These are phyloP conservation scores for Trifolium pratense DNA, from an alignment of 306 rosid species.

Conservation along the genomic window DNA sequence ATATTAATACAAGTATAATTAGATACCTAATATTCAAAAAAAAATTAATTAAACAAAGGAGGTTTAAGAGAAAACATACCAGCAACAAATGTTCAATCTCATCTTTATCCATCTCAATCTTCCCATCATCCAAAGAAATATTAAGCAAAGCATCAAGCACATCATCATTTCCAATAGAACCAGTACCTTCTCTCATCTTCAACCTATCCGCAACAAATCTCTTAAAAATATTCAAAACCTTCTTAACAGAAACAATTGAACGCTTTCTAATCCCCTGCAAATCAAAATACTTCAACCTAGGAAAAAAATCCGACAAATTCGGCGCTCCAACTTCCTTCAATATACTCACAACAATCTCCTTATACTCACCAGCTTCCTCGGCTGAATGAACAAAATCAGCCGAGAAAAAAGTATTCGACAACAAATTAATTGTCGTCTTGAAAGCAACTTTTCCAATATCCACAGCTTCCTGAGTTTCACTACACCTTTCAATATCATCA, in stretches of 20 bases:
- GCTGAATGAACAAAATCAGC: conserved; percentile 47
- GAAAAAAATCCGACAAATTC: conserved; percentile 40
- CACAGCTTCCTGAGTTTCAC: conserved; percentile 37
- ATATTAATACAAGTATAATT: too few relatives aligned
- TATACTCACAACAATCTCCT: conserved; percentile 36
- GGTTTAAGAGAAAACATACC: background rate
- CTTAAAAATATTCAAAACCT: conserved; percentile 34
- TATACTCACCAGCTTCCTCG: conserved; percentile 32
- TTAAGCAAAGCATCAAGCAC: conserved; percentile 55
- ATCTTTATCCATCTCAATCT: conserved; percentile 45
- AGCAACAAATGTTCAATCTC: conserved; percentile 43
- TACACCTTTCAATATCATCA: background rate
- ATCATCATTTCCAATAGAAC: conserved; percentile 12
- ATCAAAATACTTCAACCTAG: conserved; percentile 17
- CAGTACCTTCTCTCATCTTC: conserved; percentile 17
- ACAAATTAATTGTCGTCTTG: conserved; percentile 37
- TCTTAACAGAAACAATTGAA: conserved; percentile 27
- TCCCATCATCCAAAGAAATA: conserved; percentile 37
- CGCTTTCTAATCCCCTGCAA: conserved; percentile 30
- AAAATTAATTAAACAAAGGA: too few relatives aligned
- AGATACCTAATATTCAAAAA: too few relatives aligned
- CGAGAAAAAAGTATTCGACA: conserved; percentile 54
- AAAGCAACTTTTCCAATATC: conserved; percentile 55
- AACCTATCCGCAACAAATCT: conserved; percentile 44
- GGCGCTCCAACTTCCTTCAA: conserved; percentile 39